Evolutionary conservation across 148 eudicot genomes (phyloP).

Genomic region (Camellia japonica): DNA sequence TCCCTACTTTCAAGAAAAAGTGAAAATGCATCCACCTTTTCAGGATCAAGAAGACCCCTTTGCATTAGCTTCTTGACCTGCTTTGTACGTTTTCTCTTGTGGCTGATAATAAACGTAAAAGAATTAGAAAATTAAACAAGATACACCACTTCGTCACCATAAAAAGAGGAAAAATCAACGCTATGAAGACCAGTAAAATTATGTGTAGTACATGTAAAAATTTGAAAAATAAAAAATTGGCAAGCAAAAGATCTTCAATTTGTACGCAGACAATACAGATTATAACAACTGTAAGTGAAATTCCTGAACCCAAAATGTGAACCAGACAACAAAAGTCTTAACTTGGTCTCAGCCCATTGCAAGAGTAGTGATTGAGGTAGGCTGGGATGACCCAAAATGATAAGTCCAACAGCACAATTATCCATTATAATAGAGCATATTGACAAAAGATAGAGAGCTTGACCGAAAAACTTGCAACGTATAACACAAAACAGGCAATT

Average conservation of each 20-base stretch:
- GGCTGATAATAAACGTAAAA: conserved; percentile 38
- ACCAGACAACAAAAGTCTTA: not conserved
- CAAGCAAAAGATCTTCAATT: not conserved
- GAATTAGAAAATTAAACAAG: not conserved
- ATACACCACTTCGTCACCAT: not conserved
- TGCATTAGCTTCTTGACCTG: conserved; percentile 61
- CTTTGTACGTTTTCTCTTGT: conserved; percentile 74
- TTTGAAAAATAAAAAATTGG: no score
- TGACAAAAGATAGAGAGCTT: no score
- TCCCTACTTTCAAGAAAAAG: conserved; percentile 71
- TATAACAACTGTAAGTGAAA: not conserved
- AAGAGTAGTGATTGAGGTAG: not conserved
- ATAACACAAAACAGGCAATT: no score
- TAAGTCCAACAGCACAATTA: no score
- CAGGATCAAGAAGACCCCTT: conserved; percentile 74
- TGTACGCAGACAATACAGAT: not conserved
- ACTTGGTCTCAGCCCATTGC: not conserved
- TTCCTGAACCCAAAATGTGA: not conserved
- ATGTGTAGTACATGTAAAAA: not conserved
- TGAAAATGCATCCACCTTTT: conserved; percentile 69
- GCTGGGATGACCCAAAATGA: no score
- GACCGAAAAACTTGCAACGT: no score
- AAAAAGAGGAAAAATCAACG: not conserved
- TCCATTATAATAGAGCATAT: no score
- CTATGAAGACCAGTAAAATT: not conserved